Evolutionary conservation across 768 basidiomycete species (phyloP), one percentile per base, ranked within the genome.

Genomic region (Mycena olivaceomarginata): DNA sequence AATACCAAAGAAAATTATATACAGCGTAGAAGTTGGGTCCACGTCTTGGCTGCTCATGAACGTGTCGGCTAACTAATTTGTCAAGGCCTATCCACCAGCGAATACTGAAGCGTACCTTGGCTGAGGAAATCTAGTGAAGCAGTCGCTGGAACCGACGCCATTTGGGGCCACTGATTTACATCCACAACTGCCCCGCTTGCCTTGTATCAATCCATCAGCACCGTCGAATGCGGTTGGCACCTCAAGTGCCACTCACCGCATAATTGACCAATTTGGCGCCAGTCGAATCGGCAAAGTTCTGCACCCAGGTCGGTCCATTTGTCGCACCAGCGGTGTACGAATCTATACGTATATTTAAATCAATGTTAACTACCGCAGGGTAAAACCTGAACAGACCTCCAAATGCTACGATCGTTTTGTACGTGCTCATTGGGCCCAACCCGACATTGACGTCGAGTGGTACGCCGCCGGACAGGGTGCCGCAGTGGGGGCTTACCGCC

Each of bases 401-500:
- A 75, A 91, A 92, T 0, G 90, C 84, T 7, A 92, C 90, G 56
- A 92, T 89, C 3, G 88, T 91, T 73, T 86, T 88, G 73, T 88
- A 87, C 6, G 74, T 76, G 8, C 75, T 72, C 57, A 91, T 78
- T 45, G 84, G 72, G 31, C 69, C 67, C 51, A 92, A 77, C 1
- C 90, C 90, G 0, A 85, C 87, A 59, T 90, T 92, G 53, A 91
- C 86, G 76, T 91, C 88, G 9, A 86, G 85, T 13, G 81, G 81
- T 7, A 77, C 82, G 15, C 89, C 89, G 40, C 80, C 81, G 7
- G 89, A 79, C 1, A 77, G 59, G n/a, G 79, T 81, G 31, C 89
- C 90, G 39, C 91, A 92, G 8, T 82, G 83, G 3, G 91, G 91
- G 37, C 83, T 83, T 5, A 92, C 86, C 20, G 89, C 90, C 53